Conservation (phyloP, 1,284 basidiomycete species). For the Ustilago hordei region DNA sequence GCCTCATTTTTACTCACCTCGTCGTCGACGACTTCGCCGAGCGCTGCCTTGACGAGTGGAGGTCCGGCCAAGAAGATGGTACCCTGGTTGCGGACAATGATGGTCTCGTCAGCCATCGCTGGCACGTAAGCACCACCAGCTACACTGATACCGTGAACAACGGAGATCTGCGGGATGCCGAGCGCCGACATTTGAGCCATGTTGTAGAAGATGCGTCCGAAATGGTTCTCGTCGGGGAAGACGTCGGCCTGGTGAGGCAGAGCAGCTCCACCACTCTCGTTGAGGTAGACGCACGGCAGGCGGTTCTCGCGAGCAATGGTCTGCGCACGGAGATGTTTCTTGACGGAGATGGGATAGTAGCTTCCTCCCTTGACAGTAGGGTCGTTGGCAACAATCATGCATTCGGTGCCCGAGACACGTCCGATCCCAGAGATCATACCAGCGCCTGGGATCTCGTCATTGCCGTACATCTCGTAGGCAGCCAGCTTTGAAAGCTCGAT, state of each 20-base stretch:
- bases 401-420: constrained; percentile 81
- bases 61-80: constrained; percentile 96
- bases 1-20: constrained; percentile 73
- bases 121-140: constrained; percentile 91
- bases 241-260: constrained; percentile 91
- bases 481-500: constrained; percentile 87
- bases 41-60: constrained; percentile 92
- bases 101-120: constrained; percentile 90
- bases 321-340: constrained; percentile 94
- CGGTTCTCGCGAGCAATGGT: constrained; percentile 90
- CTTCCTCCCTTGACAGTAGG: constrained; percentile 71
- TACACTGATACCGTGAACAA: constrained; percentile 93
- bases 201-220: constrained; percentile 96
- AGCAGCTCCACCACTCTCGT: constrained; percentile 93
- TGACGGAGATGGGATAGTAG: constrained; percentile 86
- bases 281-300: constrained; percentile 91
- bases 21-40: constrained; percentile 91
- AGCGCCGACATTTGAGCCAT: constrained; percentile 94
- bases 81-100: constrained; percentile 93
- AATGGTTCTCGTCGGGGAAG: constrained; percentile 90
- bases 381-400: constrained; percentile 91
- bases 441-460: constrained; percentile 83
- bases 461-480: constrained; percentile 86
- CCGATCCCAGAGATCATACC: constrained; percentile 91
- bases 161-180: constrained; percentile 89